A percentile compares a stretch with the other conserved stretches of the same genome.
phyloP scores from a whole-genome alignment of 1,139 yeast genomes.

The Suzukiozyma palmioleophila region DNA sequence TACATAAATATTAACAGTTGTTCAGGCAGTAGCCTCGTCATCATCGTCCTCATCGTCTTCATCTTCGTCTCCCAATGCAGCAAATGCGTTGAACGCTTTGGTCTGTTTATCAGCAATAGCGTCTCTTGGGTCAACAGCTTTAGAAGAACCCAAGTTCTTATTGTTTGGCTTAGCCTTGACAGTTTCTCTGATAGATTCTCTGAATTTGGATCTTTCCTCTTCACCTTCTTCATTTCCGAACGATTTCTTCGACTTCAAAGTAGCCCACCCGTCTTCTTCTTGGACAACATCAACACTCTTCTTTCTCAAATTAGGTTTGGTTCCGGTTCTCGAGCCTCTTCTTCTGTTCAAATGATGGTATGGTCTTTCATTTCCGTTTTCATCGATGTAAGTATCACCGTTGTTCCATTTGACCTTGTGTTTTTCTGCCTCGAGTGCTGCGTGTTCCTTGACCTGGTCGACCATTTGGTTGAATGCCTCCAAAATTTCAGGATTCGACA shows the following conservation, averaged over 20 bases:
- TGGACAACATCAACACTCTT: slow-evolving; percentile 52
- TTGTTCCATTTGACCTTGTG: slow-evolving; percentile 32
- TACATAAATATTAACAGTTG: slow-evolving; percentile 1
- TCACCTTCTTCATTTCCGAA: slow-evolving; percentile 45
- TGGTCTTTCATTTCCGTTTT: slow-evolving; percentile 44
- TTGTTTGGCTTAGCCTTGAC: slow-evolving; percentile 63
- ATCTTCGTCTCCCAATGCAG: slow-evolving; percentile 65
- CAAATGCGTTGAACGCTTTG: slow-evolving; percentile 70
- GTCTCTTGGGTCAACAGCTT: slow-evolving; percentile 70
- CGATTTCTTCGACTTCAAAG: slow-evolving; percentile 42
- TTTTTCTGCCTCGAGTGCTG: slow-evolving; percentile 30
- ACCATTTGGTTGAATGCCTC: slow-evolving; percentile 62
- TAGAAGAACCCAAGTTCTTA: slow-evolving; percentile 69
- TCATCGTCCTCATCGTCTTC: slow-evolving; percentile 37
- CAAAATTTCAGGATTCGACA: slow-evolving; percentile 60
- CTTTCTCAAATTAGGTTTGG: slow-evolving; percentile 54
- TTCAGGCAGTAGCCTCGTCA: slow-evolving; percentile 3
- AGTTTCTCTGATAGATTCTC: slow-evolving; percentile 40
- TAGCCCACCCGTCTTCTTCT: slow-evolving; percentile 82
- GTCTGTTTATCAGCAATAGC: slow-evolving; percentile 63
- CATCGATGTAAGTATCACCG: slow-evolving; percentile 48
- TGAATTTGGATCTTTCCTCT: slow-evolving; percentile 46
- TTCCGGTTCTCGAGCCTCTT: slow-evolving; percentile 52
- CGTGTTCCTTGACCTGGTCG: slow-evolving; percentile 55
- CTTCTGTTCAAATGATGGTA: slow-evolving; percentile 52